Conservation (phyloP, 176 grass and related monocot species). For the Elymus sibiricus region DNA sequence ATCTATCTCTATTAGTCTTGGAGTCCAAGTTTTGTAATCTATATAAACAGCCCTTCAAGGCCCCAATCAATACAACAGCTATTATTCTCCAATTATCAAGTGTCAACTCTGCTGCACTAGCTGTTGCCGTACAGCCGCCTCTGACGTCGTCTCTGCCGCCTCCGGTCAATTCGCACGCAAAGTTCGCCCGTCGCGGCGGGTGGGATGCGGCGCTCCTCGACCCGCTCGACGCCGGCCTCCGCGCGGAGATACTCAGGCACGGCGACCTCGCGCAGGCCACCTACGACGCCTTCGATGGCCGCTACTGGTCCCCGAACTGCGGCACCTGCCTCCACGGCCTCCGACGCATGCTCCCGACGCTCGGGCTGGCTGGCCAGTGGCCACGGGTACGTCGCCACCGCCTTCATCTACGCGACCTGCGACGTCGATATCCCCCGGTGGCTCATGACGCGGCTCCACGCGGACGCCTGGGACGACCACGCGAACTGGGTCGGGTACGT, state of each 20-base stretch:
- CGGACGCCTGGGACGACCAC: not conserved
- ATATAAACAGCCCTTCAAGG: too few relatives aligned
- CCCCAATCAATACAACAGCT: too few relatives aligned
- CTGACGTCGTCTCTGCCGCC: not conserved
- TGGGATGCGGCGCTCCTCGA: not conserved
- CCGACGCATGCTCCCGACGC: not conserved
- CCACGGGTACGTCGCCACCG: not conserved
- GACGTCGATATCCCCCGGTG: not conserved
- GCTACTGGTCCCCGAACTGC: not conserved
- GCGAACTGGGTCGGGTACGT: slow-evolving; percentile 49
- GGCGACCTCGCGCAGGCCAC: not conserved
- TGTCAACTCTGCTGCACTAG: not conserved
- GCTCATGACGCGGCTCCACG: not conserved
- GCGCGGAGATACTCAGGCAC: not conserved
- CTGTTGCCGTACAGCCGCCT: not conserved
- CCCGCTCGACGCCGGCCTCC: not conserved
- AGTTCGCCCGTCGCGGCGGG: not conserved
- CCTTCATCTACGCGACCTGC: not conserved
- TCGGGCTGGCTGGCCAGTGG: not conserved
- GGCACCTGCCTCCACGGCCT: not conserved
- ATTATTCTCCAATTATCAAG: too few relatives aligned
- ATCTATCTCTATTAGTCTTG: too few relatives aligned
- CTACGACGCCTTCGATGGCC: not conserved
- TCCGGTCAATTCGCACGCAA: not conserved
- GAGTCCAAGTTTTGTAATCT: too few relatives aligned